Percentiles rank a stretch among this genome's conserved stretches.
phyloP scores from a whole-genome alignment of 768 basidiomycete genomes.

The Hemileccinum impolitum region DNA sequence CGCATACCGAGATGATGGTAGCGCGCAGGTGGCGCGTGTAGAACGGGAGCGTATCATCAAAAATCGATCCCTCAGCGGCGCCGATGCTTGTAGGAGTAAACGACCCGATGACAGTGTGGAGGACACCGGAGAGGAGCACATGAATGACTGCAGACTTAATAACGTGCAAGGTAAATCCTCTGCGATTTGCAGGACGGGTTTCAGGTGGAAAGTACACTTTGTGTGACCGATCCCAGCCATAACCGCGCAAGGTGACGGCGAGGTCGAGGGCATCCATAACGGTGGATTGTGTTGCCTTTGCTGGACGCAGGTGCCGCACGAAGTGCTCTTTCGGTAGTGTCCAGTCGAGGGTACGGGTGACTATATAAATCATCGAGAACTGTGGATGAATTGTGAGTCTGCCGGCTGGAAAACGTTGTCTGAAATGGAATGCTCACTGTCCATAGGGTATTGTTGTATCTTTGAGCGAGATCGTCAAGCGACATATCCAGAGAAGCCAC shows the following conservation, averaged over 20 bases:
- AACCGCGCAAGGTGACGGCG: conserved; percentile 48
- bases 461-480: background rate
- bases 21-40: conserved; percentile 35
- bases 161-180: conserved; percentile 36
- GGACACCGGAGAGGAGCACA: conserved; percentile 40
- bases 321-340: background rate
- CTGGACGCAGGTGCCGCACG: background rate
- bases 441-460: conserved; percentile 5
- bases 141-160: conserved; percentile 32
- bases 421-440: conserved; percentile 3
- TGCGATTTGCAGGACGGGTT: conserved; percentile 24
- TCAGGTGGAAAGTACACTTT: conserved; percentile 25
- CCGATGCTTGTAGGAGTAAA: conserved; percentile 39
- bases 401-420: background rate
- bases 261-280: conserved; percentile 48
- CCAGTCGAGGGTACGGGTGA: conserved; percentile 1
- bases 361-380: conserved; percentile 9
- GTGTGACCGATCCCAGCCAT: conserved; percentile 57
- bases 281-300: background rate
- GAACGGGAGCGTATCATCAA: conserved; percentile 28
- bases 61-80: conserved; percentile 29
- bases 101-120: conserved; percentile 47
- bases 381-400: background rate
- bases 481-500: conserved; percentile 16
- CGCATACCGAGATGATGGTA: conserved; percentile 38